Evolutionary conservation across 371 early-diverging fungal species (phyloP).

Genomic region (Dichotomocladium elegans): DNA sequence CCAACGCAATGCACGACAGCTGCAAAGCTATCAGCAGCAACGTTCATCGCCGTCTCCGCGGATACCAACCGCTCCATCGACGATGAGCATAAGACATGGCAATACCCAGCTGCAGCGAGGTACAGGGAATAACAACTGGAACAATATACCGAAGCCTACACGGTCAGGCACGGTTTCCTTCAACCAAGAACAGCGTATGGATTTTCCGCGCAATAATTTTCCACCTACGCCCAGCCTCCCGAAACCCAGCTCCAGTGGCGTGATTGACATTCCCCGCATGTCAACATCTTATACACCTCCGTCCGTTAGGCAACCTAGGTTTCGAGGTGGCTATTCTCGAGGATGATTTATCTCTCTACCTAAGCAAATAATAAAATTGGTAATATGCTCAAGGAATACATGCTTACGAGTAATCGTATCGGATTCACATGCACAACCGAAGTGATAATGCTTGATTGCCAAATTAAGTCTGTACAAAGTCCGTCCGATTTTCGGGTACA

Average conservation of each 20-base stretch:
- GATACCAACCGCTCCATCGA: too few species aligned
- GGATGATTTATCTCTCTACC: too few species aligned
- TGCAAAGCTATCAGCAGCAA: neutral
- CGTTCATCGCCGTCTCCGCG: neutral
- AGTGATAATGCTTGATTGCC: neutral
- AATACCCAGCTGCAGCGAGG: conserved; percentile 3
- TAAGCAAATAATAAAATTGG: neutral
- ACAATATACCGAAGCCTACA: neutral
- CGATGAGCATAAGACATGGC: too few species aligned
- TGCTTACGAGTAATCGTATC: conserved; percentile 1
- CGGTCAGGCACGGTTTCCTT: conserved; percentile 5
- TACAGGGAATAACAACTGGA: conserved; percentile 4
- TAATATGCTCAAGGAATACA: neutral
- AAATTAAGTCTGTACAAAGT: neutral
- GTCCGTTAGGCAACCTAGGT: neutral
- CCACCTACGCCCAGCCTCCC: neutral
- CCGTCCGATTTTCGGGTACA: neutral
- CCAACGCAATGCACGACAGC: neutral
- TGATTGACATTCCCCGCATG: conserved; percentile 3
- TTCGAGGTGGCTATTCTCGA: conserved; percentile 2
- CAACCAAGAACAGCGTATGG: neutral
- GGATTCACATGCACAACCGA: conserved; percentile 3
- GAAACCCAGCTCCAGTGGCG: conserved; percentile 7
- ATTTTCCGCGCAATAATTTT: conserved; percentile 1
- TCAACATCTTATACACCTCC: neutral